These are phyloP conservation scores for Nelumbo lutea DNA, from an alignment of 164 flowering plant genomes.

Conservation along the genomic window DNA sequence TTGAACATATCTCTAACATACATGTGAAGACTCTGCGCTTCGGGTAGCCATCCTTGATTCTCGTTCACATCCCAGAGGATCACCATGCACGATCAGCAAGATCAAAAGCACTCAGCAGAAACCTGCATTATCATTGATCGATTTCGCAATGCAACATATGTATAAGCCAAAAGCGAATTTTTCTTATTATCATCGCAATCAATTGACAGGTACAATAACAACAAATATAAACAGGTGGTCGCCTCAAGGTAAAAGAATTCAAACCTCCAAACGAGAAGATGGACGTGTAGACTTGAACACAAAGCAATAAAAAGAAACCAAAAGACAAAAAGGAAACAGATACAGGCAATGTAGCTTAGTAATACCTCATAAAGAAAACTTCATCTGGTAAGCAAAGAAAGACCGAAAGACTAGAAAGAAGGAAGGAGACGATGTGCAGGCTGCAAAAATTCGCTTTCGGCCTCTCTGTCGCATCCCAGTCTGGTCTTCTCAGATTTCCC, in stretches of 20 bases:
- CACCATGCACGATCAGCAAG: neutral
- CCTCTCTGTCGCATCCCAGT: neutral
- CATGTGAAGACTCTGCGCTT: constrained; percentile 16
- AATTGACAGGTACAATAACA: no score
- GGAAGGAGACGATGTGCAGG: neutral
- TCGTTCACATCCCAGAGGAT: constrained; percentile 8
- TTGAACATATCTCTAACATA: neutral
- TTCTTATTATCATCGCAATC: no score
- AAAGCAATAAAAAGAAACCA: no score
- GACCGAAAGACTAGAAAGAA: neutral
- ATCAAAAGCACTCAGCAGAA: neutral
- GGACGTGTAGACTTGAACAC: no score
- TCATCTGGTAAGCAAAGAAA: neutral
- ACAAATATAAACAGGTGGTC: no score
- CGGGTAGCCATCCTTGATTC: constrained; percentile 14
- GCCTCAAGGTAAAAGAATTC: no score
- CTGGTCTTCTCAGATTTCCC: constrained; percentile 1
- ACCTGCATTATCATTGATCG: constrained; percentile 3
- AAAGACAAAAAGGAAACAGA: no score
- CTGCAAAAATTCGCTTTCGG: neutral
- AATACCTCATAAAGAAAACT: no score
- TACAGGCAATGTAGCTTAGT: no score
- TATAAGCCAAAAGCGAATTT: neutral
- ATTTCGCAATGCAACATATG: neutral
- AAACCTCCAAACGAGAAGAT: no score